A percentile compares a stretch with the other conserved stretches of the same genome.
phyloP scores from a whole-genome alignment of 768 basidiomycete genomes.

The Tricholoma sp. region DNA sequence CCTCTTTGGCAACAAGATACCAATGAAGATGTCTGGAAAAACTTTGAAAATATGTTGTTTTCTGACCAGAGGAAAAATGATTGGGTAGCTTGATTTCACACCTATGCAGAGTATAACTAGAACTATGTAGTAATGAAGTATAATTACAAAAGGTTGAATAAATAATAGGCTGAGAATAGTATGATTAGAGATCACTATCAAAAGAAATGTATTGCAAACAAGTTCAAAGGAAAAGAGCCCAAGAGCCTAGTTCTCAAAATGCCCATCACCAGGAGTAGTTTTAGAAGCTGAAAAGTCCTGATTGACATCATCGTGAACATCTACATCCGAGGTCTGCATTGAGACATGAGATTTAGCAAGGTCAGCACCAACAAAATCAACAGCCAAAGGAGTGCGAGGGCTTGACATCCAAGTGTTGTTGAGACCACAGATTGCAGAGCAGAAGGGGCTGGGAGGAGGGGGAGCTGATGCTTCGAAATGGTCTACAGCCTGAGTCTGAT shows the following conservation, averaged over 20 bases:
- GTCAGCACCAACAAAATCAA: not conserved
- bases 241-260: not conserved
- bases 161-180: slow-evolving; percentile 1
- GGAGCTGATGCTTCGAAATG: not conserved
- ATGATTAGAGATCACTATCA: not conserved
- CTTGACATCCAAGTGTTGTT: not conserved
- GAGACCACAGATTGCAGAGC: not conserved
- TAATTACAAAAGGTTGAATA: not conserved
- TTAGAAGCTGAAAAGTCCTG: not conserved
- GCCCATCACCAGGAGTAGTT: not conserved
- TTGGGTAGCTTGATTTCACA: no score
- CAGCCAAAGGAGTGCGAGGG: not conserved
- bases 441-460: not conserved
- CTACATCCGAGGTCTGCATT: not conserved
- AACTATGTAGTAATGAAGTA: not conserved
- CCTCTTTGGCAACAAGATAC: no score
- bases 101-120: not conserved
- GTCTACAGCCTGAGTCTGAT: not conserved
- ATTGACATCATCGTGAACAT: not conserved
- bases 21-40: no score
- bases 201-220: not conserved
- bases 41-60: no score
- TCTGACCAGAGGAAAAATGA: no score
- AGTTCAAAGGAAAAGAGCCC: not conserved
- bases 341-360: not conserved